Evolutionary conservation across 2,329 filamentous ascomycete species (phyloP), one percentile per base, ranked within the genome.

Genomic region (Scedosporium apiospermum): DNA sequence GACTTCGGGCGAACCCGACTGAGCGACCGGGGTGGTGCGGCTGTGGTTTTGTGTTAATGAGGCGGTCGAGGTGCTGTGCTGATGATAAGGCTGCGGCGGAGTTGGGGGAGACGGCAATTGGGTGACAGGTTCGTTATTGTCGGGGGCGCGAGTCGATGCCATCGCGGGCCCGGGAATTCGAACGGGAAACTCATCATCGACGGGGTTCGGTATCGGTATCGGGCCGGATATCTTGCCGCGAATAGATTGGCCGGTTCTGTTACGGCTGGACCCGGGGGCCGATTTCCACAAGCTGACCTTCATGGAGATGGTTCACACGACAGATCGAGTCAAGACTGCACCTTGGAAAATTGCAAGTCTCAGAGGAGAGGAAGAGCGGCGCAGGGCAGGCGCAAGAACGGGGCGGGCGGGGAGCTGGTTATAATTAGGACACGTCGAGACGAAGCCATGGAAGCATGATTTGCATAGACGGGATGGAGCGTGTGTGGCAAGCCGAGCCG

Each of bases 151-250:
- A n/a, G 73, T 69, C 7, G 69, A 71, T 9, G 72, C 73, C 46
- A 75, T 72, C 30, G 69, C 72, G 23, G 71, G 67, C 12, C 74
- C 73, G 10, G 77, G 77, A 34, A 76, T 76, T 60, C 78, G 74
- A 58, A 82, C 80, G 10, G 81, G 78, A 66, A 84, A 82, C 63
- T 84, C 82, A 65, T 84, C 80, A 63, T 83, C 81, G 49, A 76
- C 66, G 6, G 75, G 69, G 63, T 71, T 74, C 18, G 75, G 71
- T 23, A 87, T 80, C 1, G 83, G 83, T 58, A 87, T 87, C 14
- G 85, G 85, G 6, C 77, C 79, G 34, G 84, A 87, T 65, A 87
- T 87, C 66, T 80, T 82, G 65, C 83, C 84, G 46, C 84, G 80
- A 65, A 87, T 81, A 41, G 80, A 79, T 66, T 77, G 73, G 63